A percentile compares a stretch with the other conserved stretches of the same genome.
Evolutionary conservation across 2,329 filamentous ascomycete species (phyloP).

Genomic region (Sporothrix pallida): DNA sequence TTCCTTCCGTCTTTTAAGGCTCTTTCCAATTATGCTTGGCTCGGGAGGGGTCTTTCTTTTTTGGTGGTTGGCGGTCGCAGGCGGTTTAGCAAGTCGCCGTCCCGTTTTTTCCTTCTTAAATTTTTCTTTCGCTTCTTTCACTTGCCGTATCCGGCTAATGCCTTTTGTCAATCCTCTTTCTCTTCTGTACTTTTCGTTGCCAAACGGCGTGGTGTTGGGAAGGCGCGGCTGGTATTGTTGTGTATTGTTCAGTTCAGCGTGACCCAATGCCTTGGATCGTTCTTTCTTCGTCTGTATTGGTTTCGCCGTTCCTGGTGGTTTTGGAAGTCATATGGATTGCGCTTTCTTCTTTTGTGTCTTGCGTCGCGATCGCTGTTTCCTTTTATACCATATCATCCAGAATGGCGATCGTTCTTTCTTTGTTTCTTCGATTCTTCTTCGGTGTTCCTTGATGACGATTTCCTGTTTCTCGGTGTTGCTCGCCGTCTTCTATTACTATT

Average conservation of each 20-base stretch:
- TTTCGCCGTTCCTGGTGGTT: not conserved
- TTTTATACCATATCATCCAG: not conserved
- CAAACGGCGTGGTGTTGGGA: too few species aligned
- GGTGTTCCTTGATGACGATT: constrained; percentile 8
- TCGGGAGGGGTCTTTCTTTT: not conserved
- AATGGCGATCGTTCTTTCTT: constrained; percentile 10
- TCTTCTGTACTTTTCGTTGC: not conserved
- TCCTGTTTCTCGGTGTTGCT: not conserved
- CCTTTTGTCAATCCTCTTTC: not conserved
- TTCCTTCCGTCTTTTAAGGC: constrained; percentile 13
- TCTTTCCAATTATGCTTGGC: constrained; percentile 7
- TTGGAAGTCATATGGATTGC: not conserved
- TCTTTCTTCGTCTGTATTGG: not conserved
- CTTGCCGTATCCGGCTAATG: constrained; percentile 28
- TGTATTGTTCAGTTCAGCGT: constrained; percentile 13
- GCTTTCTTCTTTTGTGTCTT: constrained; percentile 15
- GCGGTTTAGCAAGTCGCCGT: not conserved
- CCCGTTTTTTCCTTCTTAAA: constrained; percentile 2
- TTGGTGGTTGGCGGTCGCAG: not conserved
- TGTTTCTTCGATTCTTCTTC: not conserved
- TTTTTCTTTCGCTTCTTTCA: constrained; percentile 17
- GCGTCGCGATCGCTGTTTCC: constrained; percentile 9
- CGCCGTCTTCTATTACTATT: constrained; percentile 18
- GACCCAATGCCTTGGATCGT: constrained; percentile 6
- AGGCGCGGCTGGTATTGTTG: not conserved